Conservation (phyloP, 208 protist species). For the Sergeia podlipaevii region DNA sequence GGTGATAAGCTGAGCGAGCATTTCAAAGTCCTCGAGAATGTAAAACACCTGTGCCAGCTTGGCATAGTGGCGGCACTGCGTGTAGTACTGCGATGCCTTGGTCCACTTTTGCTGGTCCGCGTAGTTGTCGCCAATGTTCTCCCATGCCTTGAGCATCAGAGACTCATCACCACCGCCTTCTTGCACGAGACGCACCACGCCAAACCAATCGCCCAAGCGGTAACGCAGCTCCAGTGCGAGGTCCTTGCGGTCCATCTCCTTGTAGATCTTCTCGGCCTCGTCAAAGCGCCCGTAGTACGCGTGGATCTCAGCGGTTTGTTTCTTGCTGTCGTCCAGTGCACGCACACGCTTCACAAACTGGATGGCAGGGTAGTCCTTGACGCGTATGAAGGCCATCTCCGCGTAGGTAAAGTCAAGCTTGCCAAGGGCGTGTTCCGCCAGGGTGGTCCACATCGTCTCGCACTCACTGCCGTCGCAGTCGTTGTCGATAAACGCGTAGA, state of each 20-base stretch:
- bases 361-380: constrained; percentile 94
- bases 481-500: constrained; percentile 91
- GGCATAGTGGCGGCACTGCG: constrained; percentile 86
- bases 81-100: constrained; percentile 95
- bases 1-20: constrained; percentile 84
- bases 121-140: constrained; percentile 96
- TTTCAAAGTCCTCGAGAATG: constrained; percentile 91
- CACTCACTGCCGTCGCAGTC: constrained; percentile 78
- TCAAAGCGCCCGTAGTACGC: constrained; percentile 95
- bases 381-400: constrained; percentile 94
- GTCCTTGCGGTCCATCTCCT: constrained; percentile 95
- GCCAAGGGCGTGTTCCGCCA: constrained; percentile 93
- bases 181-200: constrained; percentile 91
- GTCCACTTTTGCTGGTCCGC: constrained; percentile 93
- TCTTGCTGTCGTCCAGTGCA: constrained; percentile 87
- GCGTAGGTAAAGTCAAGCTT: constrained; percentile 87
- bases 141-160: constrained; percentile 84
- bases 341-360: constrained; percentile 95
- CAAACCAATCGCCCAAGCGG: constrained; percentile 94
- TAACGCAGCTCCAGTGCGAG: constrained; percentile 93
- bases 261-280: constrained; percentile 95
- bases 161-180: constrained; percentile 92
- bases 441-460: constrained; percentile 89
- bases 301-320: constrained; percentile 96
- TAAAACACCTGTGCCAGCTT: constrained; percentile 91